These are phyloP conservation scores for Citeromyces siamensis DNA, from an alignment of 1,139 yeast genomes.

Conservation along the genomic window DNA sequence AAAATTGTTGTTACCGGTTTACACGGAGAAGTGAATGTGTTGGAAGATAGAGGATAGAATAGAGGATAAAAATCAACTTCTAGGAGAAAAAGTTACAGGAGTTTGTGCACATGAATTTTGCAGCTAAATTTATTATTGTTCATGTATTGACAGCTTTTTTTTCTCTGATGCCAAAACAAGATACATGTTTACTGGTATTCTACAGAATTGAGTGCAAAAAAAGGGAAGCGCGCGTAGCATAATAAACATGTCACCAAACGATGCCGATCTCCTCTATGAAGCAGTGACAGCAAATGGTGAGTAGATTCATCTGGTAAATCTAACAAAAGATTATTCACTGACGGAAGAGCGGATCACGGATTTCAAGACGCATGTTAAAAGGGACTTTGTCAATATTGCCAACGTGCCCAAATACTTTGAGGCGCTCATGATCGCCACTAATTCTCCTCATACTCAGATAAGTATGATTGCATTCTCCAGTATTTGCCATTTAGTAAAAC, in stretches of 20 bases:
- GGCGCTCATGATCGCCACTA: slow-evolving; percentile 35
- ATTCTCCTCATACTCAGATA: slow-evolving; percentile 28
- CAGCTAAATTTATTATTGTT: too few relatives aligned
- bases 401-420: slow-evolving; percentile 46
- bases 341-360: slow-evolving; percentile 20
- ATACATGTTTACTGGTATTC: too few relatives aligned
- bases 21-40: slow-evolving; percentile 23
- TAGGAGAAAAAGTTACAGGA: too few relatives aligned
- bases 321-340: neutral
- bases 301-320: neutral
- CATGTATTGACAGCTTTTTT: too few relatives aligned
- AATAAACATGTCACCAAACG: slow-evolving; percentile 4
- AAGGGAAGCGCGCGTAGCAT: too few relatives aligned
- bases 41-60: too few relatives aligned
- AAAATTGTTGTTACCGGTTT: slow-evolving; percentile 36
- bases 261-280: slow-evolving; percentile 5
- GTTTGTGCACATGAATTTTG: too few relatives aligned
- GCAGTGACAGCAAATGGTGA: slow-evolving; percentile 5
- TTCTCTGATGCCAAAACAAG: too few relatives aligned
- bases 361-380: slow-evolving; percentile 59
- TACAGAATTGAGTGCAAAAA: too few relatives aligned
- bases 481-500: slow-evolving; percentile 61
- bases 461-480: slow-evolving; percentile 47
- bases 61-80: neutral
- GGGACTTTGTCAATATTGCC: slow-evolving; percentile 43